Conservation (phyloP, 345 rosid species). For the Reutealis trisperma region DNA sequence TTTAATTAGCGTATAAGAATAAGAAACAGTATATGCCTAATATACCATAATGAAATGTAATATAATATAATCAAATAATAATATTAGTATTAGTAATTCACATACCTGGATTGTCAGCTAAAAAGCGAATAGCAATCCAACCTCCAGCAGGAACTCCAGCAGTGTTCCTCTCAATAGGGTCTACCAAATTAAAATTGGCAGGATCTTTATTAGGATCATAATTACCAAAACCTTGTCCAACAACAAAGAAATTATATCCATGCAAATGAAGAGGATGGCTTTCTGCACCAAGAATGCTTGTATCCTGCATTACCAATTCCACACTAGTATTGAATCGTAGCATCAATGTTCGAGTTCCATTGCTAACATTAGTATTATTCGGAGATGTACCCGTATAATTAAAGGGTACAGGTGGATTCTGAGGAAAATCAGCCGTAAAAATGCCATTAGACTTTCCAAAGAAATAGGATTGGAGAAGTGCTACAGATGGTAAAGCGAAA, state of each 20-base stretch:
- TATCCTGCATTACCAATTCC: constrained; percentile 29
- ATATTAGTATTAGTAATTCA: too few relatives aligned
- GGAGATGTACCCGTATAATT: constrained; percentile 32
- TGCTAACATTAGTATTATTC: constrained; percentile 22
- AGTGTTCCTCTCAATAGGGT: constrained; percentile 30
- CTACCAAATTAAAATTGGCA: constrained; percentile 23
- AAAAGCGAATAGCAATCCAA: constrained; percentile 31
- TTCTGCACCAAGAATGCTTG: constrained; percentile 30
- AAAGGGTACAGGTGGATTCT: constrained; percentile 20
- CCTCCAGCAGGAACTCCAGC: constrained; percentile 31
- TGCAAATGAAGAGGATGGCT: constrained; percentile 33
- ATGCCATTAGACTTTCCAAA: constrained; percentile 25
- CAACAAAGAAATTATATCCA: constrained; percentile 31
- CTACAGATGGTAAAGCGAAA: constrained; percentile 17
- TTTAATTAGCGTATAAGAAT: too few relatives aligned
- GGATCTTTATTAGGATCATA: constrained; percentile 26
- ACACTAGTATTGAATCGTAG: constrained; percentile 30
- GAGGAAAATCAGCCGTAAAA: constrained; percentile 31
- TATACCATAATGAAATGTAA: too few relatives aligned
- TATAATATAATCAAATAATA: too few relatives aligned
- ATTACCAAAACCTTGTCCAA: constrained; percentile 34
- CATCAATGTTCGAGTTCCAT: constrained; percentile 18
- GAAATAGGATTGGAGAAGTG: constrained; percentile 28
- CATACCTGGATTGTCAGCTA: constrained; percentile 32
- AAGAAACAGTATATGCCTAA: too few relatives aligned